phyloP scores from a whole-genome alignment of 2,329 filamentous ascomycete species.

The Colletotrichum trifolii region DNA sequence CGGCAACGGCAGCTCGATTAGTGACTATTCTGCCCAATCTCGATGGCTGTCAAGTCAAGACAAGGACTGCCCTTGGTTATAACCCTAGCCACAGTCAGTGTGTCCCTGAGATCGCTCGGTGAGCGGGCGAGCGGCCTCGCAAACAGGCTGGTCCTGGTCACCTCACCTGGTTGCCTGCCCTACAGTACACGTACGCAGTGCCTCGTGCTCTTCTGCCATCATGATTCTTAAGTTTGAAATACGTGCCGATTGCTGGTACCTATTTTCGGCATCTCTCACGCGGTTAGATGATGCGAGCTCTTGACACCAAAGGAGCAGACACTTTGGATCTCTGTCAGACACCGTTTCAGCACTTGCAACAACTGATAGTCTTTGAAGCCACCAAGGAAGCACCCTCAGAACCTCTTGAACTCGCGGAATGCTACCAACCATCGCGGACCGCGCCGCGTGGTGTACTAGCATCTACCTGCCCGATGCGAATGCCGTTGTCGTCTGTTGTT shows the following conservation, averaged over 20 bases:
- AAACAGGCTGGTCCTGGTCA: slow-evolving; percentile 10
- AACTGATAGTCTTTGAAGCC: background rate
- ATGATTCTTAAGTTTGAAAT: background rate
- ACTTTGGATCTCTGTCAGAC: slow-evolving; percentile 26
- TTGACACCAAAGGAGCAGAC: background rate
- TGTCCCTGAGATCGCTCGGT: slow-evolving; percentile 7
- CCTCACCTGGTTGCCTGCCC: background rate
- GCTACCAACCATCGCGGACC: no score
- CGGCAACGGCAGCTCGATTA: background rate
- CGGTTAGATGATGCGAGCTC: slow-evolving; percentile 10
- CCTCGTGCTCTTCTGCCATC: slow-evolving; percentile 1
- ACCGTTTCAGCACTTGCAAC: slow-evolving; percentile 27
- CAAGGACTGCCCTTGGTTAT: slow-evolving; percentile 3
- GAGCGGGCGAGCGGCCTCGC: slow-evolving; percentile 6
- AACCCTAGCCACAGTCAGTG: background rate
- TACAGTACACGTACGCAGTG: background rate
- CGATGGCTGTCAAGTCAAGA: background rate
- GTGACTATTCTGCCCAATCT: slow-evolving; percentile 12
- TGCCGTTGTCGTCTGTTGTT: slow-evolving; percentile 8
- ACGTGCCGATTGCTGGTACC: slow-evolving; percentile 21
- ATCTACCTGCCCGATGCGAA: background rate
- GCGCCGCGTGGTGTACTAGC: background rate
- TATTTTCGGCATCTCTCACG: slow-evolving; percentile 27
- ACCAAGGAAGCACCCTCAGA: slow-evolving; percentile 9
- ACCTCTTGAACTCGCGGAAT: background rate